These are phyloP conservation scores for Xylaria multiplex DNA, from an alignment of 2,329 filamentous ascomycete species.

Conservation along the genomic window DNA sequence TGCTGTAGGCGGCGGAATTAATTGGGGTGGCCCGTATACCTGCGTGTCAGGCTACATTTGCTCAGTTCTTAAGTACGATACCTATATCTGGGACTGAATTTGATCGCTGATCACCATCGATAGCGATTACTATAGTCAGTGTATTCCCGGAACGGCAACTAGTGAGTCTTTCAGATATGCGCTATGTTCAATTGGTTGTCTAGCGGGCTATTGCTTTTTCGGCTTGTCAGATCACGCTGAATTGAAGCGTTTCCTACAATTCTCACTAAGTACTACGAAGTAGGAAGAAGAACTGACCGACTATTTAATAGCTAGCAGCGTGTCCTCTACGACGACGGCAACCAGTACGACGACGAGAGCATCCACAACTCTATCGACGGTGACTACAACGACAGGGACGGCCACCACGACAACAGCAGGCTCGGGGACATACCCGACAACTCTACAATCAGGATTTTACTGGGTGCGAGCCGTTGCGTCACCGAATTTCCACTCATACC, in stretches of 20 bases:
- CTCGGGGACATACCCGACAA: constrained; percentile 37
- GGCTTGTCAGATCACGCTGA: not conserved
- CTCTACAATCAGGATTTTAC: constrained; percentile 37
- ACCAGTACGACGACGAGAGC: constrained; percentile 12
- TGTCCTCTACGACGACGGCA: constrained; percentile 21
- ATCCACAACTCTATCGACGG: constrained; percentile 28
- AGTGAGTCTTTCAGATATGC: constrained; percentile 26
- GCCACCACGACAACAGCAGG: constrained; percentile 14
- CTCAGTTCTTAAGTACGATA: constrained; percentile 29
- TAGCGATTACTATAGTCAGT: constrained; percentile 39
- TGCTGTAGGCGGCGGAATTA: constrained; percentile 32
- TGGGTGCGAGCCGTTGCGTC: constrained; percentile 38
- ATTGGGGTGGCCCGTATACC: constrained; percentile 25
- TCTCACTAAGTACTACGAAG: not conserved
- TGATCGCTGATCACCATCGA: constrained; percentile 15
- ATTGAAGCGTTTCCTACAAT: not conserved
- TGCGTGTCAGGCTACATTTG: constrained; percentile 38
- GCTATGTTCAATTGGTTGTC: not conserved
- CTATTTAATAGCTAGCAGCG: constrained; percentile 5
- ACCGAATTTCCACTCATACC: constrained; percentile 39
- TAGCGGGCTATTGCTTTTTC: not conserved
- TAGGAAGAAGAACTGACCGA: not conserved
- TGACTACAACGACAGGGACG: constrained; percentile 18
- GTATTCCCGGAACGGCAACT: constrained; percentile 32
- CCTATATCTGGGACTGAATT: not conserved